phyloP scores from a whole-genome alignment of 306 rosid genomes.

The Alnus glutinosa region DNA sequence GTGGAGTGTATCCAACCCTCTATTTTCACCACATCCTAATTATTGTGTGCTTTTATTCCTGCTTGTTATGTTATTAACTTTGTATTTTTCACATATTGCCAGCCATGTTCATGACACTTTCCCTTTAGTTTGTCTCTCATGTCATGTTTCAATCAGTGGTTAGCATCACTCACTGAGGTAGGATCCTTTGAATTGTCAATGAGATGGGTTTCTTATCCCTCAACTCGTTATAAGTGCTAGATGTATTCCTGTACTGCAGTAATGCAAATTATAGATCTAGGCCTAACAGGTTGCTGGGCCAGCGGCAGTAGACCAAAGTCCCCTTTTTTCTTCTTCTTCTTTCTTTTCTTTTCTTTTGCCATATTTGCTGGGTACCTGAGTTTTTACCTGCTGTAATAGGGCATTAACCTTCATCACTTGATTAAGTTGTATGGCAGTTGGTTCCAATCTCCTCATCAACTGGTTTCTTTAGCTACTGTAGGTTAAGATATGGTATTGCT shows the following conservation, averaged over 20 bases:
- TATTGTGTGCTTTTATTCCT: not conserved
- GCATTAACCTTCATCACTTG: not conserved
- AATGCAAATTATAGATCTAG: not conserved
- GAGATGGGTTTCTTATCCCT: not conserved
- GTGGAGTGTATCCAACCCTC: not conserved
- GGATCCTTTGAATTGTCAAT: not conserved
- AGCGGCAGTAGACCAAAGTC: not conserved
- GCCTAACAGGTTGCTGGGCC: not conserved
- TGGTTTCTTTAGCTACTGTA: not conserved
- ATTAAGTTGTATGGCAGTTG: not conserved
- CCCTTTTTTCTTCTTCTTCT: no score
- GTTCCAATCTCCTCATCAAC: not conserved
- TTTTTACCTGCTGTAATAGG: not conserved
- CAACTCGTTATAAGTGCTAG: not conserved
- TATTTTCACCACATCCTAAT: not conserved
- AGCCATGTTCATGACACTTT: not conserved
- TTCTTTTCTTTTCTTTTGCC: not conserved
- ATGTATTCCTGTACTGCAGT: not conserved
- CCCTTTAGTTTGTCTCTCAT: not conserved
- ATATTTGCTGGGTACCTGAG: not conserved
- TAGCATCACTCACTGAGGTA: not conserved
- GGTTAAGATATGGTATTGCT: not conserved
- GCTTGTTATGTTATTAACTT: constrained; percentile 16
- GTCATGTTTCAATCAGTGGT: not conserved
- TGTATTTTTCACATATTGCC: not conserved